Conservation (phyloP, 352 stramenopile genomes). For the Heterotrichella gracilis region DNA sequence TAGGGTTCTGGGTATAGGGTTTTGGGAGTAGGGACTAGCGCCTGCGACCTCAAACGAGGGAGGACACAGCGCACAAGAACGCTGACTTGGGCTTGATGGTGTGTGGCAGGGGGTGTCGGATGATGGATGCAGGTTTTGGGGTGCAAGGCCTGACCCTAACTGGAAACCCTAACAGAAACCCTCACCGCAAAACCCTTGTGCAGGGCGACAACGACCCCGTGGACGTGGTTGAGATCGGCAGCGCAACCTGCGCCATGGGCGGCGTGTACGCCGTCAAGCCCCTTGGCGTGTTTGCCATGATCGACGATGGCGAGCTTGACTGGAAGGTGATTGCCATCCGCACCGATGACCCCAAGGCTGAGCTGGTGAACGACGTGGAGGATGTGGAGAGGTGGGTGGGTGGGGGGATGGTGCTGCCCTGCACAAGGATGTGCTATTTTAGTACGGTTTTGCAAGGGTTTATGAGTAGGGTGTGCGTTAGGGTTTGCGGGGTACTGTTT, state of each 20-base stretch:
- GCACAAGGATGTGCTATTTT: no score
- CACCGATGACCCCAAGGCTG: conserved; percentile 62
- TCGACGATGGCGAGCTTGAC: conserved; percentile 93
- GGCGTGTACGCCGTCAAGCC: conserved; percentile 75
- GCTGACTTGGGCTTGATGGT: no score
- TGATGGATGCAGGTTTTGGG: no score
- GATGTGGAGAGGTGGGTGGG: conserved; percentile 75
- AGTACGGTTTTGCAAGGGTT: no score
- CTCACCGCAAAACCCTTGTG: conserved; percentile 50
- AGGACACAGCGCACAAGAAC: conserved; percentile 73
- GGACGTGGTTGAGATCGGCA: conserved; percentile 89
- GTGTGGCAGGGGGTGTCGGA: no score
- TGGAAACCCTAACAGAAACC: no score
- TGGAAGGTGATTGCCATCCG: conserved; percentile 93
- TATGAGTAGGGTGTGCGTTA: no score
- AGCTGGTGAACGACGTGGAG: conserved; percentile 60
- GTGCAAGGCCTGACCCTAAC: no score
- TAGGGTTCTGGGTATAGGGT: no score
- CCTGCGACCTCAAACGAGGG: conserved; percentile 90
- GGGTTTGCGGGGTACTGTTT: no score
- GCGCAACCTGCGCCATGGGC: conserved; percentile 41
- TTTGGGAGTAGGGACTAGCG: no score
- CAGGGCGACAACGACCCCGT: conserved; percentile 89
- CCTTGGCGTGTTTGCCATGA: conserved; percentile 86
- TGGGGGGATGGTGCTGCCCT: no score